phyloP scores from a whole-genome alignment of 2,329 filamentous ascomycete species.

The Exophiala alcalophila region DNA sequence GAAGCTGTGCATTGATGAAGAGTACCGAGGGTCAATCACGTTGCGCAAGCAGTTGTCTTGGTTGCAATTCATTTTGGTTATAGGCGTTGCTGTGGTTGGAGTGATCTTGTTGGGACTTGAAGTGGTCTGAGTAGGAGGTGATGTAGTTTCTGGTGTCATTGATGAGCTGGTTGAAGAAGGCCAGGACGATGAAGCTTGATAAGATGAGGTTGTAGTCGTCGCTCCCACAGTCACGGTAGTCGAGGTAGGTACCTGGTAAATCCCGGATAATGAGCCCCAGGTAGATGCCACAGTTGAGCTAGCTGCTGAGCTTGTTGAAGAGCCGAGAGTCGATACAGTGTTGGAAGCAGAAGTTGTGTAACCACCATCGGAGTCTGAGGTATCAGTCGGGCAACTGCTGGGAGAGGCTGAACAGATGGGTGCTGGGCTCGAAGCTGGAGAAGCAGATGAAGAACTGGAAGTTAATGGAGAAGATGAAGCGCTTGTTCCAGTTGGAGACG shows the following conservation, averaged over 20 bases:
- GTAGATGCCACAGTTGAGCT: background rate
- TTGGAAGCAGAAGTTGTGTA: too few species aligned
- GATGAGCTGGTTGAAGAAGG: constrained; percentile 4
- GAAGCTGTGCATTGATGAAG: constrained; percentile 12
- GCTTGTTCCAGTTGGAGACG: too few species aligned
- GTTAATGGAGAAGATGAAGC: too few species aligned
- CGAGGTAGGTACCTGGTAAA: background rate
- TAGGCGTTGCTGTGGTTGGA: constrained; percentile 12
- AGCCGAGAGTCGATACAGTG: background rate
- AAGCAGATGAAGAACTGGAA: too few species aligned
- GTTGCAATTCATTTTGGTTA: constrained; percentile 21
- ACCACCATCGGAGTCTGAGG: too few species aligned
- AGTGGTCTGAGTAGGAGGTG: constrained; percentile 2
- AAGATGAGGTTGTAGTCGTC: too few species aligned
- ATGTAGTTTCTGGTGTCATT: constrained; percentile 5
- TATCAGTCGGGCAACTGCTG: too few species aligned
- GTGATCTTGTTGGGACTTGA: constrained; percentile 13
- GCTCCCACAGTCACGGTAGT: background rate
- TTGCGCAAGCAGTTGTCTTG: constrained; percentile 27
- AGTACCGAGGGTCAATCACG: constrained; percentile 22
- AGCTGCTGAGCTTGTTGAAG: background rate
- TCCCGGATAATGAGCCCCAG: background rate
- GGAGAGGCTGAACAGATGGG: too few species aligned
- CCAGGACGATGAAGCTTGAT: background rate
- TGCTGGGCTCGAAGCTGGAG: background rate